These are phyloP conservation scores for Pseudonitzschia multiseries DNA, from an alignment of 108 stramenopile species.

Conservation along the genomic window DNA sequence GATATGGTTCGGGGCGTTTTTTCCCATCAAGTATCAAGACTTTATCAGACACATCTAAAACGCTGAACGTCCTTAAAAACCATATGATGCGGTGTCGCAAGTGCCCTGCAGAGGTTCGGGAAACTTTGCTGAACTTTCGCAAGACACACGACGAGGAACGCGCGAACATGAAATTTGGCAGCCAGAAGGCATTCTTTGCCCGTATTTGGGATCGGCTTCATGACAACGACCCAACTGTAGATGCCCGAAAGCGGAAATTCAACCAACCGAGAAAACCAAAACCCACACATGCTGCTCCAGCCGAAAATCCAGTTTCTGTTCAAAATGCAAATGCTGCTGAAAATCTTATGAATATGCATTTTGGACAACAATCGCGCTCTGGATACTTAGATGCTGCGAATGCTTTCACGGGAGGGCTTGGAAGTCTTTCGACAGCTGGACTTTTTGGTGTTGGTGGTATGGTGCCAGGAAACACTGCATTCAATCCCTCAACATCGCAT, in stretches of 20 bases:
- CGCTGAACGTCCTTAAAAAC: conserved; percentile 74
- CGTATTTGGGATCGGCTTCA: conserved; percentile 79
- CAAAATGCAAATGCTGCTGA: not conserved
- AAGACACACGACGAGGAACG: conserved; percentile 70
- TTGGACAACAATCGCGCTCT: not conserved
- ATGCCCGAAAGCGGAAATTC: conserved; percentile 31
- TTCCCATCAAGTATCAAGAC: conserved; percentile 86
- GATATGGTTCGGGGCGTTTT: conserved; percentile 79
- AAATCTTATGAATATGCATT: not conserved
- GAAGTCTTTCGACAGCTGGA: conserved; percentile 5
- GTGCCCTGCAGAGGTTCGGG: conserved; percentile 61
- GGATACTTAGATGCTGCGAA: conserved; percentile 14
- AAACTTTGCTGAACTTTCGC: conserved; percentile 47
- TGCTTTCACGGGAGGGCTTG: conserved; percentile 7
- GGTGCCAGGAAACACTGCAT: conserved; percentile 1
- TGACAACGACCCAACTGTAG: conserved; percentile 37
- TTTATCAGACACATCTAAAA: conserved; percentile 77
- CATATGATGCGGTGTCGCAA: conserved; percentile 82
- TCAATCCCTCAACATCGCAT: conserved; percentile 2
- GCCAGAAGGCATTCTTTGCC: conserved; percentile 84
- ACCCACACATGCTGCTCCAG: not conserved
- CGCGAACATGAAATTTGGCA: conserved; percentile 80
- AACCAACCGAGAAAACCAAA: conserved; percentile 16
- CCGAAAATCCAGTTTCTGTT: conserved; percentile 3
- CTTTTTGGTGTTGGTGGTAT: not conserved